Base-by-base conservation (phyloP, 1,139 yeast genomes). In the Hyphopichia burtonii region DNA sequence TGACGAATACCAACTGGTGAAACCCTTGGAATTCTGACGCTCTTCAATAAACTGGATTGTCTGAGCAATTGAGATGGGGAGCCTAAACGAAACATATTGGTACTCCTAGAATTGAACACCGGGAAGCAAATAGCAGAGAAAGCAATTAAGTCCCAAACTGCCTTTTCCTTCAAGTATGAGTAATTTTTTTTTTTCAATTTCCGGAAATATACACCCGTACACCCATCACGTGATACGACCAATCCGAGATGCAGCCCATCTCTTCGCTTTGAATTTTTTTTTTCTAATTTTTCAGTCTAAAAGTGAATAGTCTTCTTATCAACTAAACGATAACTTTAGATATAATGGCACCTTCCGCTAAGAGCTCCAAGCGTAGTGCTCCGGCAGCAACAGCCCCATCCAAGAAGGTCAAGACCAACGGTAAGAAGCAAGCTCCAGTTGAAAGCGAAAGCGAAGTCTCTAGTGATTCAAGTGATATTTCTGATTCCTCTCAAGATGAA, bases 311-410 rank as follows among this genome's bases (percentile, higher is more conserved):
- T 10, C 5, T 14, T 7, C 33, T 31, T 31, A 14, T 14, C 3
- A 31, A 31, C 16, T 8, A 14, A n/a, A n/a, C n/a, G n/a, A n/a
- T n/a, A n/a, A n/a, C n/a, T n/a, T n/a, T n/a, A n/a, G n/a, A n/a
- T n/a, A n/a, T n/a, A 27, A 59, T 53, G 59, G 71, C 62, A 47
- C 47, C 55, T 34, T 56, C 56, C 52, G 58, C 55, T 32, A 67
- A 62, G 53, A 69, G 73, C 18, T 53, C 53, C 41, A 70, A 70
- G 53, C 67, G 76, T 50, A 41, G 58, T 11, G 58, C 65, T 19
- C 46, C 55, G 31, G 59, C 55, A 40, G 47, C 47, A 33, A 48
- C 48, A 20, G 45, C 43, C 34, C 46, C 36, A 25, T 15, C 50
- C 19, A 68, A 69, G 54, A 67, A 62, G 52, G 52, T 61, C 36